These are phyloP conservation scores for Hordeum marinum DNA, from an alignment of 176 grass and related monocot genomes.

Conservation along the genomic window DNA sequence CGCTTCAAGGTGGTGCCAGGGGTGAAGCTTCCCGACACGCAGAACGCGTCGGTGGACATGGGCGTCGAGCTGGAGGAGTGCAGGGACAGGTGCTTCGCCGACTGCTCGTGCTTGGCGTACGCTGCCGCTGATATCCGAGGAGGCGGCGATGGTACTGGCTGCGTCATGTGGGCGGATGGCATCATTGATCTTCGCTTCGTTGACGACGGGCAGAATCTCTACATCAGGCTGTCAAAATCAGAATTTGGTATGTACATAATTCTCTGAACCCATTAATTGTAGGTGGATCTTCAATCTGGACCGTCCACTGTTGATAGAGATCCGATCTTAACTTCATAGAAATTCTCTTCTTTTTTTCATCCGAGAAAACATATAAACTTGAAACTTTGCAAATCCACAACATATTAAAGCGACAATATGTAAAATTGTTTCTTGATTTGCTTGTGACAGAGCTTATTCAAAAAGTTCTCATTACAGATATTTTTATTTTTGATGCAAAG, in stretches of 20 bases:
- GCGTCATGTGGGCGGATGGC: not conserved
- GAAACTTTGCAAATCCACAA: no score
- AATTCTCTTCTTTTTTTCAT: no score
- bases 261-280: no score
- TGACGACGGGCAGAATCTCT: slow-evolving; percentile 15
- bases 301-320: no score
- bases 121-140: slow-evolving; percentile 12
- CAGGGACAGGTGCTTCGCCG: slow-evolving; percentile 23
- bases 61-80: slow-evolving; percentile 21
- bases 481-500: no score
- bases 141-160: not conserved
- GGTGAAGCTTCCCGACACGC: slow-evolving; percentile 47
- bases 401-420: no score
- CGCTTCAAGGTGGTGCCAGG: slow-evolving; percentile 1
- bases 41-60: slow-evolving; percentile 2
- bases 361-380: no score
- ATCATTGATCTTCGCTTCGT: slow-evolving; percentile 18
- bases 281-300: no score
- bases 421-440: no score
- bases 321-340: no score
- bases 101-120: slow-evolving; percentile 64
- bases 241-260: not conserved
- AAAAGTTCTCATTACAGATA: no score
- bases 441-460: no score
- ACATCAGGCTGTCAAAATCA: slow-evolving; percentile 6